Evolutionary conservation across 1,284 basidiomycete genomes (phyloP).

Genomic region (Ceratobasidium sp.): DNA sequence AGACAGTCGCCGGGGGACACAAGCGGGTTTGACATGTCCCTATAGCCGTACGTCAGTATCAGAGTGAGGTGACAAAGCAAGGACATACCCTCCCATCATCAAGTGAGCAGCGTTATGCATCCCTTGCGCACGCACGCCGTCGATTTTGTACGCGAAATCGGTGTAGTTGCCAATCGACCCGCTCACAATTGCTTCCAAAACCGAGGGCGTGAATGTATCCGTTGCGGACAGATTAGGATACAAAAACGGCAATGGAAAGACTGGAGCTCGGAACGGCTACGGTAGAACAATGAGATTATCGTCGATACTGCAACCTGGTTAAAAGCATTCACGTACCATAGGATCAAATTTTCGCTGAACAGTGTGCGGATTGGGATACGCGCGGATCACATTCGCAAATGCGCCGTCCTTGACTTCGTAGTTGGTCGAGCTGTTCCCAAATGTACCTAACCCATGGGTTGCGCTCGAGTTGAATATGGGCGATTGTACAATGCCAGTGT

Average conservation of each 20-base stretch:
- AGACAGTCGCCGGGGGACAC: slow-evolving; percentile 41
- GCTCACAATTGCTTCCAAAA: slow-evolving; percentile 17
- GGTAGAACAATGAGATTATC: background rate
- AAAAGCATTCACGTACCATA: slow-evolving; percentile 1
- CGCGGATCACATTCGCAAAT: slow-evolving; percentile 29
- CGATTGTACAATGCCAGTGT: slow-evolving; percentile 22
- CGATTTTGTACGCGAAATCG: slow-evolving; percentile 44
- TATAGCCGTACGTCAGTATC: background rate
- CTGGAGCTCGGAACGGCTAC: slow-evolving; percentile 43
- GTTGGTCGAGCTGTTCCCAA: background rate
- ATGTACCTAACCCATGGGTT: slow-evolving; percentile 37
- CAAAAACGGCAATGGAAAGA: slow-evolving; percentile 42
- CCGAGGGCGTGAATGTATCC: slow-evolving; percentile 16
- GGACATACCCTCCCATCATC: slow-evolving; percentile 40
- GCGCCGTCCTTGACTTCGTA: slow-evolving; percentile 37
- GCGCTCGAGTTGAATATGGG: slow-evolving; percentile 31
- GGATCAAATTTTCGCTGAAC: slow-evolving; percentile 33
- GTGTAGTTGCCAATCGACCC: slow-evolving; percentile 44
- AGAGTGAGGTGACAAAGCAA: background rate
- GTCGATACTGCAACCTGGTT: background rate
- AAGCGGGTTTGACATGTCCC: slow-evolving; percentile 37
- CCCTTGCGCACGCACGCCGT: slow-evolving; percentile 45
- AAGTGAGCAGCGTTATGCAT: slow-evolving; percentile 47
- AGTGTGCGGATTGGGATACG: slow-evolving; percentile 43
- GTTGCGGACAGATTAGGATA: slow-evolving; percentile 23